A percentile compares a stretch with the other conserved stretches of the same genome.
These are phyloP conservation scores for Fusarium abutilonis DNA, from an alignment of 2,329 filamentous ascomycete species.

Conservation along the genomic window DNA sequence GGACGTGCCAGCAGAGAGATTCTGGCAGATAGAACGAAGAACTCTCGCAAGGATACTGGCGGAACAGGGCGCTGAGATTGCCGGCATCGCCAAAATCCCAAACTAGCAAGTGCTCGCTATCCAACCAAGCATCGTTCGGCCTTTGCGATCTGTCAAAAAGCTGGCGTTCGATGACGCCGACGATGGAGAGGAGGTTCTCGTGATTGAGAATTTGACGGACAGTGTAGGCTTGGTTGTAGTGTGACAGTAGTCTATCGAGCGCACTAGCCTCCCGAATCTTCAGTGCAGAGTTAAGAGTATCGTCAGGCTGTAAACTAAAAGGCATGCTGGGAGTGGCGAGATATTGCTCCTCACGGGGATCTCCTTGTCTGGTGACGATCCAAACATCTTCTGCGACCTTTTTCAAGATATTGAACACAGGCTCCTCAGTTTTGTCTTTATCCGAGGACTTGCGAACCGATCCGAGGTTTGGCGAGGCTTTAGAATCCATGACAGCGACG, in stretches of 20 bases:
- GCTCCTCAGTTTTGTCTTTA: conserved; percentile 3
- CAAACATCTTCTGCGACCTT: conserved; percentile 44
- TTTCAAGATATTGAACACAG: conserved; percentile 47
- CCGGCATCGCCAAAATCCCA: conserved; percentile 65
- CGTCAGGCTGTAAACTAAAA: conserved; percentile 17
- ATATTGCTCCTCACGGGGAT: conserved; percentile 48
- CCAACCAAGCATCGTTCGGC: conserved; percentile 28
- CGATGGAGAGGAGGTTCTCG: conserved; percentile 59
- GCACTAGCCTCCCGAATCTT: conserved; percentile 33
- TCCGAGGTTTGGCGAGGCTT: not conserved
- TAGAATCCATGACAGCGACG: conserved; percentile 13
- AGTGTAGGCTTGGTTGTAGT: conserved; percentile 44
- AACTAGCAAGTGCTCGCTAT: conserved; percentile 50
- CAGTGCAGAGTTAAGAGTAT: conserved; percentile 6
- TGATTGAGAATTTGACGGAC: conserved; percentile 57
- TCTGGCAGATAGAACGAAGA: conserved; percentile 57
- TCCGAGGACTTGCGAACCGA: not conserved
- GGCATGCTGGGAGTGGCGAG: conserved; percentile 44
- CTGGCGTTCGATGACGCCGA: conserved; percentile 49
- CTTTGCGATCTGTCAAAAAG: conserved; percentile 25
- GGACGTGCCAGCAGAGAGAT: conserved; percentile 65
- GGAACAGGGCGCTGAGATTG: conserved; percentile 56
- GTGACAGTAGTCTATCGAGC: conserved; percentile 35
- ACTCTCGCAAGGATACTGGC: conserved; percentile 37
- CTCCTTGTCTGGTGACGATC: conserved; percentile 46